A percentile compares a stretch with the other conserved stretches of the same genome.
Conservation (phyloP, 371 early-diverging fungal genomes). For the Spraguea lophii region DNA sequence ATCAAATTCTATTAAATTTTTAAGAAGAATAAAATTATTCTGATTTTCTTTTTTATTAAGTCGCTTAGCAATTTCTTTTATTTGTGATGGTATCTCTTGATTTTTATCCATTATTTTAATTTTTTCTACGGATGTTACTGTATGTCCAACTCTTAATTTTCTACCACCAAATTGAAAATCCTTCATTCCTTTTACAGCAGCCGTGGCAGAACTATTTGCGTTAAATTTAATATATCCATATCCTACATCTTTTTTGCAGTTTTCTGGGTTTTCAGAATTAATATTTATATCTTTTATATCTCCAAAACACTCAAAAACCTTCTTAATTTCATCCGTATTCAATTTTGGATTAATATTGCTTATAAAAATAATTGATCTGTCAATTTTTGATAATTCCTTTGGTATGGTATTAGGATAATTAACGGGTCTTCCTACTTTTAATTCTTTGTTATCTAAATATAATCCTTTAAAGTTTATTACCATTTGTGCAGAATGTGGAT, state of each 20-base stretch:
- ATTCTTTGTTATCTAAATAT: background rate
- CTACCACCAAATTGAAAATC: conserved; percentile 1
- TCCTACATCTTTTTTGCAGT: conserved; percentile 1
- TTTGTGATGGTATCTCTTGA: too few species aligned
- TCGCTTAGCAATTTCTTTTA: too few species aligned
- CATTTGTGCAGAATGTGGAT: conserved; percentile 11
- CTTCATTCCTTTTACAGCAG: background rate
- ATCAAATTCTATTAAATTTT: too few species aligned
- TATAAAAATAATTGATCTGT: conserved; percentile 6
- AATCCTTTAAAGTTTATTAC: conserved; percentile 2
- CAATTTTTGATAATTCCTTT: background rate
- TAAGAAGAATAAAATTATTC: too few species aligned
- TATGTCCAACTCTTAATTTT: conserved; percentile 1
- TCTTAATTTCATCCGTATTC: background rate
- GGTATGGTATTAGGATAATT: conserved; percentile 7
- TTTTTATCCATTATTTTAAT: too few species aligned
- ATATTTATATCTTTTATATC: background rate
- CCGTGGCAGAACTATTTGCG: background rate
- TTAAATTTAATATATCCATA: conserved; percentile 5
- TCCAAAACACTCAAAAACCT: conserved; percentile 2
- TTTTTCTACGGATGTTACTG: too few species aligned
- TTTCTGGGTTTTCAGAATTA: background rate
- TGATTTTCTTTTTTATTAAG: too few species aligned
- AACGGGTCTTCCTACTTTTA: conserved; percentile 9
- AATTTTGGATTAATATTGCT: conserved; percentile 3